Evolutionary conservation across 768 basidiomycete species (phyloP).

Genomic region (Glaciozyma martinii): DNA sequence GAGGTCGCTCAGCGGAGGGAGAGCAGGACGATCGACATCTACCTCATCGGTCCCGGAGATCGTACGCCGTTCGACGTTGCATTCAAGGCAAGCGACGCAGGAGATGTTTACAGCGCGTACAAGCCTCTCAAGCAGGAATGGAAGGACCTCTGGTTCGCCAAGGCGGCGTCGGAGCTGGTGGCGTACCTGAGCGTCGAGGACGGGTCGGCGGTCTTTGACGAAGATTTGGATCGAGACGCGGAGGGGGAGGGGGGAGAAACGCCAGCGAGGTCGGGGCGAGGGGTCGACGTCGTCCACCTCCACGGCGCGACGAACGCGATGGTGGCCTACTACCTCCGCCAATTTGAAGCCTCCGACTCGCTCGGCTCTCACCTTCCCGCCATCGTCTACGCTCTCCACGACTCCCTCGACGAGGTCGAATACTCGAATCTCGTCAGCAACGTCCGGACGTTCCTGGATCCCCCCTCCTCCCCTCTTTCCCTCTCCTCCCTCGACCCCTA

Average conservation of each 20-base stretch:
- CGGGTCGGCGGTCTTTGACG: neutral
- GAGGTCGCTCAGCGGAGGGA: neutral
- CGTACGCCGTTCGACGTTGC: constrained; percentile 10
- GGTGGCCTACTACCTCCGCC: constrained; percentile 10
- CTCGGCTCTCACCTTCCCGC: neutral
- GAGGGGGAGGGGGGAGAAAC: neutral
- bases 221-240: neutral
- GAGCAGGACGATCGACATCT: constrained; percentile 10
- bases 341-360: neutral
- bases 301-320: constrained; percentile 26
- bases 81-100: constrained; percentile 12
- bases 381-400: constrained; percentile 21
- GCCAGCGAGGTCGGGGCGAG: too few species aligned
- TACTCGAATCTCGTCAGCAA: constrained; percentile 17
- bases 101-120: constrained; percentile 22
- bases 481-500: neutral
- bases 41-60: constrained; percentile 12
- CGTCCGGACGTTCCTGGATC: constrained; percentile 1
- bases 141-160: constrained; percentile 22
- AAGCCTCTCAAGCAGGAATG: constrained; percentile 22
- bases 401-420: constrained; percentile 23
- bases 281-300: constrained; percentile 17
- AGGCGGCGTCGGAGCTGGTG: constrained; percentile 7
- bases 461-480: neutral
- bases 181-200: neutral